Conservation (phyloP, 2,329 filamentous ascomycete species). For the Alternaria triticina region DNA sequence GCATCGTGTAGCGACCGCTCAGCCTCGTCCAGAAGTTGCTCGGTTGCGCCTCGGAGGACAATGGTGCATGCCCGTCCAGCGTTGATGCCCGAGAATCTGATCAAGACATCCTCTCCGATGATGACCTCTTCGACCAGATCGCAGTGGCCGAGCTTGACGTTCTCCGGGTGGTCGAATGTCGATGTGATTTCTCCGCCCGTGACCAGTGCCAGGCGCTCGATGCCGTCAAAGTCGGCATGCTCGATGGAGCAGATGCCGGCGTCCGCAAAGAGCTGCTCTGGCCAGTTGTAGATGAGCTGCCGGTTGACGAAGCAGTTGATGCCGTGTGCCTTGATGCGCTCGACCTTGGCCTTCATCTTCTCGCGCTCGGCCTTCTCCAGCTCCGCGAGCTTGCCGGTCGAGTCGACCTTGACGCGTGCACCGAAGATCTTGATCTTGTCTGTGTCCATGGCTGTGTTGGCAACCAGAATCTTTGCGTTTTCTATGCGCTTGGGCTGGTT, state of each 20-base stretch:
- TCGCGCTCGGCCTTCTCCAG: conserved; percentile 97
- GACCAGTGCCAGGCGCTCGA: conserved; percentile 91
- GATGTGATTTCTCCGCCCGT: conserved; percentile 97
- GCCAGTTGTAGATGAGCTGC: conserved; percentile 99
- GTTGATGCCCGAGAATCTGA: conserved; percentile 95
- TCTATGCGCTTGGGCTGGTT: conserved; percentile 98
- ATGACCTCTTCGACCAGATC: conserved; percentile 97
- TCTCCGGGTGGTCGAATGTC: conserved; percentile 97
- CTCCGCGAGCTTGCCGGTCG: conserved; percentile 96
- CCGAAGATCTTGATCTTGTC: conserved; percentile 99
- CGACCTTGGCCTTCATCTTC: conserved; percentile 99
- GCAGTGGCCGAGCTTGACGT: conserved; percentile 94
- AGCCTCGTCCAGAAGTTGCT: conserved; percentile 95
- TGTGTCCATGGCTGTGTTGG: conserved; percentile 99
- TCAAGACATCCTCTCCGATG: conserved; percentile 95
- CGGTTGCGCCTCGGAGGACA: conserved; percentile 92
- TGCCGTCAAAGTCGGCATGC: conserved; percentile 98
- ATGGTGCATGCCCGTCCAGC: conserved; percentile 95
- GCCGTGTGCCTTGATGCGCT: conserved; percentile 97
- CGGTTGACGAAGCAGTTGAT: conserved; percentile 99
- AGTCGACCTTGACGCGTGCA: conserved; percentile 93
- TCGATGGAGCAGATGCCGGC: conserved; percentile 98
- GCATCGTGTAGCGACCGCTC: conserved; percentile 97
- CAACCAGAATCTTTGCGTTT: conserved; percentile 97
- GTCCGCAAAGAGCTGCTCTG: conserved; percentile 97